A percentile compares a stretch with the other conserved stretches of the same genome.
Conservation (phyloP, 2,329 filamentous ascomycete species). For the Talaromyces atroroseus region DNA sequence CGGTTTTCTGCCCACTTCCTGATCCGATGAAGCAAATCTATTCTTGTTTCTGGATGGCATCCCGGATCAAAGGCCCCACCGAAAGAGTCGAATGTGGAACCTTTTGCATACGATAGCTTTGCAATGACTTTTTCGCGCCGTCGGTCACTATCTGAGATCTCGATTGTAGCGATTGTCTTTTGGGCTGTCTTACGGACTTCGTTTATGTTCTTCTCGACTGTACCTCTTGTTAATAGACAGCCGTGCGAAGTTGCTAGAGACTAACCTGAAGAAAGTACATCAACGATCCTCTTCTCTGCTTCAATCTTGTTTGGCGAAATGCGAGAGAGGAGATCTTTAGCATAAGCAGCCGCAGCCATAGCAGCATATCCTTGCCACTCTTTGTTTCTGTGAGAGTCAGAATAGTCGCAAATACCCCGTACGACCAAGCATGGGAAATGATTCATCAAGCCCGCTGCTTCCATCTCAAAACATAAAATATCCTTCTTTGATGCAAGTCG, state of each 20-base stretch:
- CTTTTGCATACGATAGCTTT: slow-evolving; percentile 1
- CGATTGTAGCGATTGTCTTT: not conserved
- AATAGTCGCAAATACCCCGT: slow-evolving; percentile 39
- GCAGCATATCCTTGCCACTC: not conserved
- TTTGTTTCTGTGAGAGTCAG: slow-evolving; percentile 33
- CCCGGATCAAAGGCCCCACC: not conserved
- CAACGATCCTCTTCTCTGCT: slow-evolving; percentile 36
- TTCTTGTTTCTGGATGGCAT: slow-evolving; percentile 4
- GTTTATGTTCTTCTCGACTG: not conserved
- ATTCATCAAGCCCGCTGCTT: slow-evolving; percentile 24
- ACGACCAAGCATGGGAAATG: slow-evolving; percentile 34
- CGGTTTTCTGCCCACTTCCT: not conserved
- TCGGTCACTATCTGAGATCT: not conserved
- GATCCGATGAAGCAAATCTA: not conserved
- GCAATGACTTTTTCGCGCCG: not conserved
- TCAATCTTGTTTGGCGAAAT: slow-evolving; percentile 7
- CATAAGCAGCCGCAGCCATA: slow-evolving; percentile 24
- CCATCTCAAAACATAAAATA: slow-evolving; percentile 27
- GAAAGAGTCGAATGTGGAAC: not conserved
- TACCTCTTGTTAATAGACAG: not conserved
- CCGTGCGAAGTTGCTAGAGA: not conserved
- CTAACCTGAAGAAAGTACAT: slow-evolving; percentile 10
- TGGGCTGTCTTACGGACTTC: not conserved
- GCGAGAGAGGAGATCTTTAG: slow-evolving; percentile 17
- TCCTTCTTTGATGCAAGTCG: slow-evolving; percentile 10